Evolutionary conservation across 2,329 filamentous ascomycete species (phyloP), one percentile per base, ranked within the genome.

Genomic region (Nemania sp.): DNA sequence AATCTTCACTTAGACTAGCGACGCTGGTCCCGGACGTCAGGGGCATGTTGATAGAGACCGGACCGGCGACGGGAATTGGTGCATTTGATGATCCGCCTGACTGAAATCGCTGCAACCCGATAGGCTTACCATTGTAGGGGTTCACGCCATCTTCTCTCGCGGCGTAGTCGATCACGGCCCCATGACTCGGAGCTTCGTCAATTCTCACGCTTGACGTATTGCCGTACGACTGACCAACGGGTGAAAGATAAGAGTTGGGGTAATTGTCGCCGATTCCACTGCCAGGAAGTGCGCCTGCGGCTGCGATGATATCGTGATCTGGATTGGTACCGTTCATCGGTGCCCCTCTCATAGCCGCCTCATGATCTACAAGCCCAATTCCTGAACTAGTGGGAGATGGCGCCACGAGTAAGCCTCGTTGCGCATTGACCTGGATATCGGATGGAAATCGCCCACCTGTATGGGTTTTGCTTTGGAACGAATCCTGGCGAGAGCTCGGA

Each of bases 401-500:
- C 69, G 88, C 84, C 69, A 83, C 86, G 75, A 91, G 87, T 84
- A 91, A 86, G 80, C 89, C 86, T 77, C 90, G 86, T 70, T 84
- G 76, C 59, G 80, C 77, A 73, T 91, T 89, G 72, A 96, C 82
- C 77, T 91, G 86, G 66, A 97, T 79, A 79, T 97, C 92, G 75
- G 90, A 95, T 75, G 93, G 93, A 78, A 99, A 99, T 73, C 92
- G 86, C 79, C 93, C 93, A 86, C 92, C 93, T 86, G 91, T 86
- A 81, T 90, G 85, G 70, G 90, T 89, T 73, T 91, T 86, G 73
- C 82, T 81, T 65, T 82, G 77, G 63, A 74, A 70, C 49, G 71
- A 70, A 54, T 82, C 80, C 66, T 79, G 75, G 61, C 74, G 78
- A 57, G 76, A 75, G 63, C 73, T 75, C 56, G 75, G 75, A 60